A percentile compares a stretch with the other conserved stretches of the same genome.
These are phyloP conservation scores for Carallia pectinifolia DNA, from an alignment of 345 rosid species.

Conservation along the genomic window DNA sequence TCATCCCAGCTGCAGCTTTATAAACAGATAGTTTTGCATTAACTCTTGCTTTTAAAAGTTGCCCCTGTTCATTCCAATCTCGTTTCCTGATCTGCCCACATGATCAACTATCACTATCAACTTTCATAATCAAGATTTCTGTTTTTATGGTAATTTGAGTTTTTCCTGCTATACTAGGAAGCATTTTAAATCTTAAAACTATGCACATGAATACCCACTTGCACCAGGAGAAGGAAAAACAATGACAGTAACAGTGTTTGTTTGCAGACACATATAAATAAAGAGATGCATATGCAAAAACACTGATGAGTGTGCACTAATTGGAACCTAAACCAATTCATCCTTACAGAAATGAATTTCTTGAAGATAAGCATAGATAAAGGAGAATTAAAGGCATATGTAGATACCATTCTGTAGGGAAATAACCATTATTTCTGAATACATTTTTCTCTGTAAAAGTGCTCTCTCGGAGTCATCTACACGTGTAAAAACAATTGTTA, in stretches of 20 bases:
- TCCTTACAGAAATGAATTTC: too few species aligned
- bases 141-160: not conserved
- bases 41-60: constrained; percentile 72
- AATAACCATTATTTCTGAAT: too few species aligned
- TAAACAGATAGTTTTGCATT: constrained; percentile 78
- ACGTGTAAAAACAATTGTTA: not conserved
- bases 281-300: too few species aligned
- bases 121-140: not conserved
- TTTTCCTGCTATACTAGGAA: not conserved
- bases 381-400: too few species aligned
- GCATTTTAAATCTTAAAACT: not conserved
- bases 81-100: constrained; percentile 81
- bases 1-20: constrained; percentile 80
- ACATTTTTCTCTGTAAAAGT: too few species aligned
- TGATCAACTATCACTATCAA: constrained; percentile 14
- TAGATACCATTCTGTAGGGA: too few species aligned
- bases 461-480: too few species aligned
- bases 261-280: too few species aligned
- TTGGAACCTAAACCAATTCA: too few species aligned
- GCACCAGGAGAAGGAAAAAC: not conserved
- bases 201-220: not conserved
- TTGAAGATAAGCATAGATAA: too few species aligned
- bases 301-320: too few species aligned
- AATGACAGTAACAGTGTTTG: too few species aligned
- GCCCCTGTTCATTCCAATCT: constrained; percentile 92